These are phyloP conservation scores for Malassezia japonica DNA, from an alignment of 1,284 basidiomycete genomes.

Conservation along the genomic window DNA sequence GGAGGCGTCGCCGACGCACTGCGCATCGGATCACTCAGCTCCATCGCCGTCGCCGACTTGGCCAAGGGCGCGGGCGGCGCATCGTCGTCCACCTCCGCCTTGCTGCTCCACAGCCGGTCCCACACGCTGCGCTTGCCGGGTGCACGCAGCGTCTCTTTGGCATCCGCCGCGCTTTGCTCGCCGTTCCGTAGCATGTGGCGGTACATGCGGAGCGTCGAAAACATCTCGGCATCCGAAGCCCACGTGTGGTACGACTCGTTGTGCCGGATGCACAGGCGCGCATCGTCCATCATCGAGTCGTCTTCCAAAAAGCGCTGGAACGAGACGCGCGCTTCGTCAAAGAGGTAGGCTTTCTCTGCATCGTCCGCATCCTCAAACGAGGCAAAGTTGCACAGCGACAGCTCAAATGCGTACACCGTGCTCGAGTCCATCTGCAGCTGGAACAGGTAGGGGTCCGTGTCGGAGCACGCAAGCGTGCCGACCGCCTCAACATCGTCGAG, in stretches of 20 bases:
- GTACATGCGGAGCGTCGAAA: slow-evolving; percentile 50
- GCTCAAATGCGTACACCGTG: slow-evolving; percentile 52
- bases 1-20: not conserved
- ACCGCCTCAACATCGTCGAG: not conserved
- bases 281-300: slow-evolving; percentile 51
- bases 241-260: slow-evolving; percentile 52
- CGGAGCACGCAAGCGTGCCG: slow-evolving; percentile 49
- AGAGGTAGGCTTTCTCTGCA: slow-evolving; percentile 44
- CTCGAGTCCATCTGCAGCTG: slow-evolving; percentile 49
- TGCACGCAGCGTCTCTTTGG: not conserved
- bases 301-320: slow-evolving; percentile 53
- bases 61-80: not conserved
- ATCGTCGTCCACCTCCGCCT: not conserved
- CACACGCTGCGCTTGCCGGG: slow-evolving; percentile 22
- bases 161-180: slow-evolving; percentile 38
- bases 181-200: slow-evolving; percentile 38
- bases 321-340: slow-evolving; percentile 51
- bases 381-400: slow-evolving; percentile 39
- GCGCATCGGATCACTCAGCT: not conserved
- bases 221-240: slow-evolving; percentile 52
- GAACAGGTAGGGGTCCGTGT: slow-evolving; percentile 52
- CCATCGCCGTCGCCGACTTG: not conserved
- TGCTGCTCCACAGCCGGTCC: slow-evolving; percentile 38
- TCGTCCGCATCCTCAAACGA: slow-evolving; percentile 19
- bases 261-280: slow-evolving; percentile 52